These are phyloP conservation scores for Leccinum variicolor DNA, from an alignment of 768 basidiomycete species.

Conservation along the genomic window DNA sequence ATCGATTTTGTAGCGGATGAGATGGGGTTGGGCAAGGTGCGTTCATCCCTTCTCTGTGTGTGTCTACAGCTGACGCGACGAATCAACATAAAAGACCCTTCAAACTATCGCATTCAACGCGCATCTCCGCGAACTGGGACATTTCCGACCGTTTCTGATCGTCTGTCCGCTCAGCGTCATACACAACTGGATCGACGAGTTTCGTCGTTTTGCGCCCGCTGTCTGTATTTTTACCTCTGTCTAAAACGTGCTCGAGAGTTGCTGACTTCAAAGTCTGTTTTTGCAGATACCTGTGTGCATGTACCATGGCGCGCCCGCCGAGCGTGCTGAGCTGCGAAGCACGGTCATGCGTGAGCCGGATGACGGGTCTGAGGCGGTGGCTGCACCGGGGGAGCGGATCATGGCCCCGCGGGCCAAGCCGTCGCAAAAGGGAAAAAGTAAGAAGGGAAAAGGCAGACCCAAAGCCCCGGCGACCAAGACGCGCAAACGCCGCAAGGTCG, in stretches of 20 bases:
- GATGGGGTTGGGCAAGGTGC: conserved; percentile 88
- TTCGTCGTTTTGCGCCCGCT: conserved; percentile 75
- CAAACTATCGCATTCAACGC: conserved; percentile 95
- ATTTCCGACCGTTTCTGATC: conserved; percentile 75
- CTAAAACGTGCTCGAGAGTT: not conserved
- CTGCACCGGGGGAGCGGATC: conserved; percentile 22
- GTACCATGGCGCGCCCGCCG: conserved; percentile 84
- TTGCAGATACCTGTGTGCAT: conserved; percentile 78
- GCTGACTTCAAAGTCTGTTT: not conserved
- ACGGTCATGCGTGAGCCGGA: conserved; percentile 48
- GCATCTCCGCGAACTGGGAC: conserved; percentile 72
- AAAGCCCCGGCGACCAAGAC: conserved; percentile 10
- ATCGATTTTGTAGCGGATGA: conserved; percentile 67
- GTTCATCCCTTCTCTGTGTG: not conserved
- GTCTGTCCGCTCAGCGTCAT: conserved; percentile 93
- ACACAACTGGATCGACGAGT: conserved; percentile 89
- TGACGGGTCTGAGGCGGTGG: conserved; percentile 22
- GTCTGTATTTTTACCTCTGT: conserved; percentile 43
- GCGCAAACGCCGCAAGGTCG: conserved; percentile 20
- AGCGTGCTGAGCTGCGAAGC: conserved; percentile 75
- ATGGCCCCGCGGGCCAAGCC: conserved; percentile 18
- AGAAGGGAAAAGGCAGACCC: conserved; percentile 4
- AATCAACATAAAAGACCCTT: conserved; percentile 61
- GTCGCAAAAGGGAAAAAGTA: conserved; percentile 19
- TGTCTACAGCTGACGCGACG: not conserved